Evolutionary conservation across 2,329 filamentous ascomycete species (phyloP).

Genomic region (Dothistroma pini): DNA sequence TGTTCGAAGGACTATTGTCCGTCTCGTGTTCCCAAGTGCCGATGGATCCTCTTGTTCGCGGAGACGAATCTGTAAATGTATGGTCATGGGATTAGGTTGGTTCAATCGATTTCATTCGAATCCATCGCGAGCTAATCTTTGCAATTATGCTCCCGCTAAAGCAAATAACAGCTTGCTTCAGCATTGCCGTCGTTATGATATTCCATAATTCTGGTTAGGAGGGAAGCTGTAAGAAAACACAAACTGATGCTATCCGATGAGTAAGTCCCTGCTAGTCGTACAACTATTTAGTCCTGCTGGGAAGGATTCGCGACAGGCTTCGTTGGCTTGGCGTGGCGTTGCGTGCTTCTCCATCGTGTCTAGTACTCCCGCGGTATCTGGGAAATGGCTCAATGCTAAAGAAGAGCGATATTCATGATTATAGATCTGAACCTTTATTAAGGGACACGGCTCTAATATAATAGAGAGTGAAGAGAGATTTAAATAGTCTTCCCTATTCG

Average conservation of each 20-base stretch:
- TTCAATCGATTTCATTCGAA: too few relatives aligned
- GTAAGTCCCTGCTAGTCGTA: too few relatives aligned
- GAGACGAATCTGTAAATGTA: too few relatives aligned
- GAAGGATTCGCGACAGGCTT: slow-evolving; percentile 53
- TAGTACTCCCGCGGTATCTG: slow-evolving; percentile 29
- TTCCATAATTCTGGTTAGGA: slow-evolving; percentile 3
- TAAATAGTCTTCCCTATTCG: slow-evolving; percentile 24
- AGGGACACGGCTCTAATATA: slow-evolving; percentile 16
- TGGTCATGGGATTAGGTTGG: too few relatives aligned
- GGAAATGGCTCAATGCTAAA: slow-evolving; percentile 29
- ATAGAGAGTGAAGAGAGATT: slow-evolving; percentile 24
- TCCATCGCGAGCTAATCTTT: too few relatives aligned
- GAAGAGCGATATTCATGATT: slow-evolving; percentile 23
- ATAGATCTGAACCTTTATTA: slow-evolving; percentile 20
- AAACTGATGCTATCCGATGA: too few relatives aligned
- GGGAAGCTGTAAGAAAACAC: background rate
- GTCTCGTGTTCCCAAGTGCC: too few relatives aligned
- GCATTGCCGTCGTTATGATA: too few relatives aligned
- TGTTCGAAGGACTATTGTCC: too few relatives aligned
- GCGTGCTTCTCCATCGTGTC: slow-evolving; percentile 57
- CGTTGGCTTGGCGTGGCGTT: slow-evolving; percentile 52
- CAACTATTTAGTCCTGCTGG: slow-evolving; percentile 57
- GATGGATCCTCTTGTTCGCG: too few relatives aligned
- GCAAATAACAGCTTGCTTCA: too few relatives aligned
- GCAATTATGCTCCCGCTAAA: too few relatives aligned